phyloP scores from a whole-genome alignment of 345 rosid genomes.

The Theobroma cacao region DNA sequence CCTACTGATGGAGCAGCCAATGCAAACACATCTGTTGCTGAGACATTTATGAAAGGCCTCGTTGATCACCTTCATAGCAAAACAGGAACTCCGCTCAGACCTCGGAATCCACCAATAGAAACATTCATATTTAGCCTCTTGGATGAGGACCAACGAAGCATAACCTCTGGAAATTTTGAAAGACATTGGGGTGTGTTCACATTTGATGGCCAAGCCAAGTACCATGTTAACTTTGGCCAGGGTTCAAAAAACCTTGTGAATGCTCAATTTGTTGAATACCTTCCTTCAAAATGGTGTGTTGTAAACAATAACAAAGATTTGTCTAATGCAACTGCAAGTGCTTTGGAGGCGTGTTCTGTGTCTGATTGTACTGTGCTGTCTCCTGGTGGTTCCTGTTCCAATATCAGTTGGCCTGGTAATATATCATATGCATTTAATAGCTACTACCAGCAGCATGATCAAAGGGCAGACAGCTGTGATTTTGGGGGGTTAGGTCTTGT shows the following conservation, averaged over 20 bases:
- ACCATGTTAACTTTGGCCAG: constrained; percentile 52
- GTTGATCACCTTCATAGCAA: constrained; percentile 60
- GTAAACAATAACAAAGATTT: constrained; percentile 66
- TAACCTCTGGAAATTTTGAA: constrained; percentile 65
- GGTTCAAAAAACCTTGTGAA: constrained; percentile 50
- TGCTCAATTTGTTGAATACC: constrained; percentile 72
- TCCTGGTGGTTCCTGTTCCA: constrained; percentile 74
- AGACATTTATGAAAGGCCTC: constrained; percentile 61
- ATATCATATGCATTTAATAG: constrained; percentile 85
- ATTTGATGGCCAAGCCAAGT: constrained; percentile 94
- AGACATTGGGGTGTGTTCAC: constrained; percentile 93
- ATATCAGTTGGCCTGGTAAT: constrained; percentile 74
- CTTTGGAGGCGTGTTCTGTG: constrained; percentile 59
- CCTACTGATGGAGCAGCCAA: constrained; percentile 88
- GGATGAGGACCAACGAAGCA: constrained; percentile 70
- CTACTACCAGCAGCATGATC: constrained; percentile 85
- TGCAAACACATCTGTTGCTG: constrained; percentile 58
- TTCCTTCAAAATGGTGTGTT: constrained; percentile 84
- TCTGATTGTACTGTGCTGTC: constrained; percentile 72
- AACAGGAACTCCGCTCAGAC: constrained; percentile 56
- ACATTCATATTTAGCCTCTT: constrained; percentile 67
- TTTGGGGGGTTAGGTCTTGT: constrained; percentile 87
- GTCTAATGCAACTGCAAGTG: constrained; percentile 63
- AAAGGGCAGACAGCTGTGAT: constrained; percentile 64
- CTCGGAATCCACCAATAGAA: constrained; percentile 53